Evolutionary conservation across 306 rosid species (phyloP), one percentile per base, ranked within the genome.

Genomic region (Benincasa hispida): DNA sequence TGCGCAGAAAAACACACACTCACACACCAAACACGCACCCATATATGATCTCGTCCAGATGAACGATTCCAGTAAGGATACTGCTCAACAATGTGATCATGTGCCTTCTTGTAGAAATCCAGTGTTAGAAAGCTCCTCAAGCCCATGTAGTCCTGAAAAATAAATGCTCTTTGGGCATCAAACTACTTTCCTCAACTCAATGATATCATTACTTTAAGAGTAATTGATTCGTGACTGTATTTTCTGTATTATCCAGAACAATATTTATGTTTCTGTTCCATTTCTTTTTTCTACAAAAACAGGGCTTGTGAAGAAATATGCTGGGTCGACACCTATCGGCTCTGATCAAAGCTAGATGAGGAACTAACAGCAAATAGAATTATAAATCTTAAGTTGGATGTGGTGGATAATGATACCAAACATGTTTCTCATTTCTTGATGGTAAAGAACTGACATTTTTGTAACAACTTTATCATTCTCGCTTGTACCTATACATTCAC

Each of bases 41-140:
- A 94, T 67, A 90, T 84, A 83, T 94, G 99, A 84, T 94, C 99
- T 82, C 87, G 91, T 87, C 99, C 99, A 34, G 93, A 90, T 57
- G 96, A 87, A 78, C 78, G 96, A 82, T 90, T 92, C 99, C 99
- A 94, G 75, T 83, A 94, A 19, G 92, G 83, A 81, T 91, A 86
- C 78, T 94, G 85, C 79, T 89, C 87, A 30, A 79, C 84, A 62
- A 94, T 94, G 82, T 94, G 93, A 85, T 75, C 75, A 74, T 94
- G 80, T 37, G 99, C 95, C 45, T 80, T 88, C 82, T 82, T 89
- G 80, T 92, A 94, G 62, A 82, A 91, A 47, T 94, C 97, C 87
- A 94, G 84, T n/a, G 99, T 88, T 77, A 94, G 90, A 62, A 80
- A 92, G 83, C 99, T 94, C 88, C 99, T 94, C 89, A 94, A 88